Evolutionary conservation across 257 asterid genomes (phyloP), one percentile per base, ranked within the genome.

Genomic region (Petunia secreta): DNA sequence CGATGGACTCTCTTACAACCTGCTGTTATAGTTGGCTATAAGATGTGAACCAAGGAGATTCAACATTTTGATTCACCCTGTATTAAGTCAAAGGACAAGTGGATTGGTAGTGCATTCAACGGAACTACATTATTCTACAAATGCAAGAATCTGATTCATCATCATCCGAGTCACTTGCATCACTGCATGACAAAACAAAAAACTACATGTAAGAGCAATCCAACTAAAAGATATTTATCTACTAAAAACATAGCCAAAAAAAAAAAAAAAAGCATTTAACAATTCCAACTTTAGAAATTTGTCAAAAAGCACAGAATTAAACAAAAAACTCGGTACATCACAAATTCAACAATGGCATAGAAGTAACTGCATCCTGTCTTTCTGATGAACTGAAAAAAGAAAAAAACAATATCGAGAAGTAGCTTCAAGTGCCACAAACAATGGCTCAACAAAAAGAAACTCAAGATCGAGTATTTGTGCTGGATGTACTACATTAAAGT

Each of bases 71-170:
- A 34, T 34, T 48, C 44, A 71, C 71, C 38, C 79, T 75, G 80
- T 50, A 50, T 41, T 3, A 66, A 79, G 78, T 81, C 62, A 66
- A 75, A 68, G 63, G 62, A 80, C 46, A 57, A 59, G 79, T 36
- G 76, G 73, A 25, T 59, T 67, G 46, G 83, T 38, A 62, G 57
- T 66, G 75, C 41, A 38, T 54, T 40, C 75, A 76, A 85, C 40
- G 79, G 81, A 83, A 73, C 90, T 91, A 93, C 98, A 93, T 93
- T 85, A 93, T 81, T 80, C 82, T 89, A 85, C 98, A 93, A 76
- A 89, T 85, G 90, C 98, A 93, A 80, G 87, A 76, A 83, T 91
- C 98, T 44, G 95, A 89, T 3, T 90, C 95, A 6, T 93, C 98
- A 1, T 89, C 94, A 8, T 91, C 98, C 13, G 94, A 88, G 79